Base-by-base conservation (phyloP, 352 stramenopile genomes). In the Elongisporangium anandrum region DNA sequence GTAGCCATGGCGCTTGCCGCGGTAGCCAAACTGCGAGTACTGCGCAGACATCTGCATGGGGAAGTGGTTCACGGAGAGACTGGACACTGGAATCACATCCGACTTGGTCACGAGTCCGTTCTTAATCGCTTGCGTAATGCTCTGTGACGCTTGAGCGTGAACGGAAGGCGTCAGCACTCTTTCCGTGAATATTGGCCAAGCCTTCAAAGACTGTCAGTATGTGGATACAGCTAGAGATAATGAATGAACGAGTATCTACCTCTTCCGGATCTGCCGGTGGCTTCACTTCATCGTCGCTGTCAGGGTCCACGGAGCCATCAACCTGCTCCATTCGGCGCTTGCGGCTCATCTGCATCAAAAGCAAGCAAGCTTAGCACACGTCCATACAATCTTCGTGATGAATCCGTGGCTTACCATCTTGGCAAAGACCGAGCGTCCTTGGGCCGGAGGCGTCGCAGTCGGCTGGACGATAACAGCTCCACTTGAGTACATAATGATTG, bases 11-110 rank as follows among this genome's bases (percentile, higher is more conserved):
- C 61, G 67, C 24, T 68, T 67, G 29, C 29, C 29, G 6, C 63
- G 72, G 51, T 77, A 69, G 38, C 51, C 38, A 41, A 86, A 86
- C 52, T 68, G 73, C 19, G 69, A 68, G 49, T 71, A 82, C 39
- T 66, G 62, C 1, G 73, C 74, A 50, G 73, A 66, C 57, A 86
- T 34, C 26, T 85, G 75, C 17, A 77, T 59, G 8, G 75, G 71
- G 45, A 85, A 63, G 6, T 71, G 63, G 26, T 68, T 81, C 13
- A 77, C 75, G 3, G 62, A 66, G 17, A 82, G 55, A 1, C 65
- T 61, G 6, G 70, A 85, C n/a, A 79, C 71, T 1, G 75, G 73
- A 5, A 55, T 34, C 1, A 81, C 34, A 58, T 77, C 68, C 21
- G 65, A 60, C 4, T 41, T 51, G 17, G 65, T 71, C 23, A 69